Evolutionary conservation across 2,329 filamentous ascomycete genomes (phyloP), one percentile per base, ranked within the genome.

Genomic region (Fusarium sp.): DNA sequence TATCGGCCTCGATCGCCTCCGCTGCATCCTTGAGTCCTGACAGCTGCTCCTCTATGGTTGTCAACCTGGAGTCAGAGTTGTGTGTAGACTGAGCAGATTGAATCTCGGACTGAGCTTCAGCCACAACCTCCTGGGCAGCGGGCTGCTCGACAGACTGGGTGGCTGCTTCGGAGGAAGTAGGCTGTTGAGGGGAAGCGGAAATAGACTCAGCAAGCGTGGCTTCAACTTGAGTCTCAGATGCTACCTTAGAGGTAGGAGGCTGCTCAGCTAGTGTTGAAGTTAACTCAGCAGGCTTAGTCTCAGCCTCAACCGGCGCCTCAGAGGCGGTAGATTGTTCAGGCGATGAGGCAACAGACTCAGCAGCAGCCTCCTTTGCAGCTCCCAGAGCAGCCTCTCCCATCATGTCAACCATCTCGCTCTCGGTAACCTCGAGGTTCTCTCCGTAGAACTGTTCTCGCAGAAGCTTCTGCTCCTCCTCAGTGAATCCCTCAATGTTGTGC

Each of bases 361-460:
- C 37, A 32, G 35, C 53, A 11, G 47, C 59, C 30, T 51, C 48
- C 53, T 73, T 71, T 14, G 57, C 37, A 27, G 40, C 49, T 33
- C 49, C 62, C 22, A 70, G 20, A 17, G 69, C 70, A 11, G 67
- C 47, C 65, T 77, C 74, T 44, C 75, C 74, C 70, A 74, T 64
- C 60, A 79, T 72, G 20, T 73, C 58, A 47, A 83, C 57, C 75
- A 82, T 77, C 1, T 78, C 75, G 9, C 81, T 76, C 22, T 79
- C 78, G n/a, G 65, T 75, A 14, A 78, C 68, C 22, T 78, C 68
- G n/a, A 71, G 32, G 22, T 74, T 70, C 14, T 74, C 71, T 37
- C 60, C 64, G 27, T 72, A 51, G 50, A 74, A 73, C 30, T 73
- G 65, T 25, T 73, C 59, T 25, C 74, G 62, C 47, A 81, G 56